Percentiles rank a stretch among this genome's conserved stretches.
Conservation (phyloP, 2,329 filamentous ascomycete genomes). For the Didymellaceae sp. region DNA sequence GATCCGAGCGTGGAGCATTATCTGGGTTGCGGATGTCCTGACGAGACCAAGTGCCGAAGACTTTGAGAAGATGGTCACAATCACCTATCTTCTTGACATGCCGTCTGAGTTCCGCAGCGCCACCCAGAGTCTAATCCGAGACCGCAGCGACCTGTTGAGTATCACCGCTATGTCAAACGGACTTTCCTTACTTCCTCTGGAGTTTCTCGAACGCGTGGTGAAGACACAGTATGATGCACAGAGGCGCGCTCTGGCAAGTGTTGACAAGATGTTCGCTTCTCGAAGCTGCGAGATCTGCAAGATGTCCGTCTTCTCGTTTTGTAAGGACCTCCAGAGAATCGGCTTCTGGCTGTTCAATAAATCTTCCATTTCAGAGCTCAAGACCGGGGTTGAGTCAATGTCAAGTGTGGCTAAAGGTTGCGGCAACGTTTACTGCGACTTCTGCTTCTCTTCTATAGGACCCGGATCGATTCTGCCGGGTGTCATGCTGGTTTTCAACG, state of each 20-base stretch:
- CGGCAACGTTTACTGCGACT: too few species aligned
- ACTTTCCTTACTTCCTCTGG: background rate
- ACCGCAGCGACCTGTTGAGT: background rate
- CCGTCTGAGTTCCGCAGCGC: background rate
- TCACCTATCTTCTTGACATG: background rate
- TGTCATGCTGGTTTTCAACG: too few species aligned
- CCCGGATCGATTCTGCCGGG: too few species aligned
- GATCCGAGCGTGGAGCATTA: slow-evolving; percentile 18
- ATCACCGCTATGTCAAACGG: background rate
- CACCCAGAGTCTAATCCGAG: background rate
- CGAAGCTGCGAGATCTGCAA: background rate
- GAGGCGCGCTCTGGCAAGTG: background rate
- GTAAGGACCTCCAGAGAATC: too few species aligned
- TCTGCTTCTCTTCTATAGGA: too few species aligned
- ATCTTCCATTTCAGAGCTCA: background rate
- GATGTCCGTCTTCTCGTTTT: too few species aligned
- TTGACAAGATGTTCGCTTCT: background rate
- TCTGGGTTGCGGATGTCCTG: slow-evolving; percentile 15
- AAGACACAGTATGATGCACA: background rate
- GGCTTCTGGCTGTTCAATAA: background rate
- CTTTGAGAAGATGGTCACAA: background rate
- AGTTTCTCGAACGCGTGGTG: background rate
- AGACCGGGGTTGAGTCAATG: background rate
- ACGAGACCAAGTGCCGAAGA: background rate
- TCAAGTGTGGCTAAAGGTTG: too few species aligned